Base-by-base conservation (phyloP, 2,329 filamentous ascomycete species). In the Aspergillus sp. region DNA sequence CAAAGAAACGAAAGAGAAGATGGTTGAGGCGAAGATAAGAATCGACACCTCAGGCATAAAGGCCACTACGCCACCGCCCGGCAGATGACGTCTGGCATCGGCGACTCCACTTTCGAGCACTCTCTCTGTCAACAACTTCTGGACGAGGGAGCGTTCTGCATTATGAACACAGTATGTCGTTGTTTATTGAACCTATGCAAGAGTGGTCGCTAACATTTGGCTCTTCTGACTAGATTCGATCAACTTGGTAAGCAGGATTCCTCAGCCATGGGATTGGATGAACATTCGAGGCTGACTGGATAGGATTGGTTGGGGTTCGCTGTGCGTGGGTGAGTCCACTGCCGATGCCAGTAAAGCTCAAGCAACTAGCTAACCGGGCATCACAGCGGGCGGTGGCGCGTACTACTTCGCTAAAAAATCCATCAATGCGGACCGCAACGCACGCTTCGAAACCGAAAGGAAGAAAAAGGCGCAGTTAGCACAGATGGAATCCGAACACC, bases 351-450 rank as follows among this genome's bases (percentile, higher is more conserved):
- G 4, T 29, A 19, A 19, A 19, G 19, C 19, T 19, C 19, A 19
- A 19, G 19, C 19, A 19, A 19, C 19, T 19, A 19, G 19, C 19
- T 19, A 19, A 19, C 19, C 19, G 19, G 19, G 19, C 2, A 19
- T 19, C 19, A 19, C 62, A 89, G 88, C 90, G 56, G 93, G 91
- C 63, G 93, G 82, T 55, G 87, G 85, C 53, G 89, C 91, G 61
- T 98, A 97, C 76, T 89, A 87, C 74, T 95, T 96, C 66, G 93
- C 93, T 54, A 98, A 98, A 77, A 79, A 81, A 63, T 84, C 83
- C 67, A 94, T 98, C 78, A 95, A 96, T 65, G 86, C 86, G 57
- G 89, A 96, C 69, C 86, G 91, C 54, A 77, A 80, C 51, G 74
- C 80, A 50, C 81, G 87, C 60, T 80, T 85, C 55, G 79, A 85